These are phyloP conservation scores for Tricholoma bakamatsutake DNA, from an alignment of 768 basidiomycete species.

Conservation along the genomic window DNA sequence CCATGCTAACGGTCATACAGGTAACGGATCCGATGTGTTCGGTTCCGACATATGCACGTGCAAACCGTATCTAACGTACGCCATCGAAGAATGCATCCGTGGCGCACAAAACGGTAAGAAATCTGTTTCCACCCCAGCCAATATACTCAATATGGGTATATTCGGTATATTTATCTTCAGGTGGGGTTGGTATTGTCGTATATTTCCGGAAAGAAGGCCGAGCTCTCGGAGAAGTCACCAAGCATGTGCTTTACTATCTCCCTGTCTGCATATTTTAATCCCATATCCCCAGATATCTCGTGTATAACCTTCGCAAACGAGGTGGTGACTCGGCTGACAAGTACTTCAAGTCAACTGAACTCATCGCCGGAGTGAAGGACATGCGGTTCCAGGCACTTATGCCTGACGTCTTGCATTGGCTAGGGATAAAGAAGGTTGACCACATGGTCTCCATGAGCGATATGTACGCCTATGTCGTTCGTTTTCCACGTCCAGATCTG, in stretches of 20 bases:
- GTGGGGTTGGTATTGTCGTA: conserved; percentile 88
- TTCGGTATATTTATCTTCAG: conserved; percentile 27
- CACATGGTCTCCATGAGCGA: conserved; percentile 90
- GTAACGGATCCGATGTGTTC: conserved; percentile 94
- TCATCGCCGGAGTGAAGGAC: conserved; percentile 92
- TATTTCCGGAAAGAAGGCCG: conserved; percentile 96
- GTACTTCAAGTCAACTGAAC: conserved; percentile 92
- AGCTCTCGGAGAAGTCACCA: conserved; percentile 90
- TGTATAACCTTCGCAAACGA: conserved; percentile 95
- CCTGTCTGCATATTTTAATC: not conserved
- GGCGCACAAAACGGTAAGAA: conserved; percentile 43
- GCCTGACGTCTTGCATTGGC: conserved; percentile 95
- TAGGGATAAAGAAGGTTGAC: conserved; percentile 87
- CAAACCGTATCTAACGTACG: conserved; percentile 89
- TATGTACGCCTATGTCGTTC: conserved; percentile 40
- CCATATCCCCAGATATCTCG: conserved; percentile 60
- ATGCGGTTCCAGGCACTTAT: conserved; percentile 94
- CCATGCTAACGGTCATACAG: conserved; percentile 25
- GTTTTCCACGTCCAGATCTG: not conserved
- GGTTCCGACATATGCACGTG: conserved; percentile 91
- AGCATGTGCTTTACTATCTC: conserved; percentile 40
- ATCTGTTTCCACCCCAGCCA: not conserved
- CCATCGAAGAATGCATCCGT: conserved; percentile 90
- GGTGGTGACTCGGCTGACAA: conserved; percentile 88
- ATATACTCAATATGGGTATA: not conserved